Percentiles rank a stretch among this genome's conserved stretches.
These are phyloP conservation scores for Berberis thunbergii DNA, from an alignment of 164 flowering plant genomes.

Conservation along the genomic window DNA sequence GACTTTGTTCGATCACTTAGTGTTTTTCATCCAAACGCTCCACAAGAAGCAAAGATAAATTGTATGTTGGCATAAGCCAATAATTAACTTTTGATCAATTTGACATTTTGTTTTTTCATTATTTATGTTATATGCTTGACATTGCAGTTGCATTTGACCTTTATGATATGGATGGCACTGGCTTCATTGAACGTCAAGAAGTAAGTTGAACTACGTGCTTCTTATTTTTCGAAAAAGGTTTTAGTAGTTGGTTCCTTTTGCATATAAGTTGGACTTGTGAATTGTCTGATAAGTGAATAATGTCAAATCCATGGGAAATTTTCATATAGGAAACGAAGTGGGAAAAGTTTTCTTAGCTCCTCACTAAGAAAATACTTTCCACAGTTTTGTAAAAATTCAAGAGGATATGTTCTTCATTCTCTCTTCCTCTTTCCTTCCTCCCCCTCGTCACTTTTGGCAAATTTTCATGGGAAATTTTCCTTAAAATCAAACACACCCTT, in stretches of 20 bases:
- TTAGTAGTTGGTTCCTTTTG: not conserved
- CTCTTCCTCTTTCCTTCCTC: no score
- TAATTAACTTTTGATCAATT: not conserved
- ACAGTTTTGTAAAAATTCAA: no score
- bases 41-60: slow-evolving; percentile 45
- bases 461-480: no score
- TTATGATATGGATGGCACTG: slow-evolving; percentile 63
- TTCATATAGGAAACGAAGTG: no score
- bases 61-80: slow-evolving; percentile 28
- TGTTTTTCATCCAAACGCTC: slow-evolving; percentile 65
- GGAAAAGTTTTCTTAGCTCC: not conserved
- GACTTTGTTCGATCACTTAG: slow-evolving; percentile 69
- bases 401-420: no score
- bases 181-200: slow-evolving; percentile 74
- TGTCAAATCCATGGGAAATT: no score
- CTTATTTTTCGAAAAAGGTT: not conserved
- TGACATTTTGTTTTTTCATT: slow-evolving; percentile 5
- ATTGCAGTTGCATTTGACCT: slow-evolving; percentile 66
- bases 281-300: not conserved
- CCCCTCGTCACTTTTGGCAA: no score
- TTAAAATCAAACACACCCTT: no score
- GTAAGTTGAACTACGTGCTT: slow-evolving; percentile 23
- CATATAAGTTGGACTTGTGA: not conserved
- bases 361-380: not conserved
- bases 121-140: not conserved